These are phyloP conservation scores for Bipolaris zeicola DNA, from an alignment of 2,329 filamentous ascomycete genomes.

Conservation along the genomic window DNA sequence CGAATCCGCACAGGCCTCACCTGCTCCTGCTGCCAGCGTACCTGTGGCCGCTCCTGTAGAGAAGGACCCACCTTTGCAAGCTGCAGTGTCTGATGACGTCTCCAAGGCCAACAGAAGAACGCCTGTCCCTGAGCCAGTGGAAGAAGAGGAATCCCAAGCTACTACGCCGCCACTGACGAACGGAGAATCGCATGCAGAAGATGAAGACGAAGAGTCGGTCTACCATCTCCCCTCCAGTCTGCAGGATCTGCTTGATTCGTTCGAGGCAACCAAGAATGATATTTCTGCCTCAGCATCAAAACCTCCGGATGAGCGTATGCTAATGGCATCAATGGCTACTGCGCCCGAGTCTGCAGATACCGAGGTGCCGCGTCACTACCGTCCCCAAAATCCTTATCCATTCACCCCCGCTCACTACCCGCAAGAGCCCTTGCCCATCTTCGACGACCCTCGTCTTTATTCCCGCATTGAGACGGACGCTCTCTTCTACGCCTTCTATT, in stretches of 20 bases:
- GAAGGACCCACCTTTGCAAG: constrained; percentile 46
- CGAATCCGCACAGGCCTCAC: constrained; percentile 53
- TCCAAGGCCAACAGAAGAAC: constrained; percentile 34
- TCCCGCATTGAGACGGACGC: constrained; percentile 91
- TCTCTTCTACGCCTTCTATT: constrained; percentile 98
- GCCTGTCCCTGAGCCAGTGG: constrained; percentile 37
- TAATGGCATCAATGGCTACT: constrained; percentile 73
- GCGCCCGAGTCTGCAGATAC: constrained; percentile 79
- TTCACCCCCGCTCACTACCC: constrained; percentile 83
- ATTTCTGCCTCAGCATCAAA: constrained; percentile 64
- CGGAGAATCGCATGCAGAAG: constrained; percentile 59
- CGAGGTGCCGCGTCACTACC: constrained; percentile 82
- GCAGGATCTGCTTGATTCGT: constrained; percentile 88
- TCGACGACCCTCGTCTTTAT: constrained; percentile 89
- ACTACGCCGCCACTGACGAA: constrained; percentile 54
- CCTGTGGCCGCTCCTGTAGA: constrained; percentile 56
- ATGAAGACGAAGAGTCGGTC: constrained; percentile 76
- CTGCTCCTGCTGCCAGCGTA: constrained; percentile 52
- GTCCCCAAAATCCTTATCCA: constrained; percentile 77
- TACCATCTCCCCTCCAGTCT: constrained; percentile 90
- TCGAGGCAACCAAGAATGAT: constrained; percentile 79
- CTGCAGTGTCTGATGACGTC: constrained; percentile 39
- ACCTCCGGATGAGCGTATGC: constrained; percentile 71
- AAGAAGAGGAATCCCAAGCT: constrained; percentile 46
- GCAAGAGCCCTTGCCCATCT: constrained; percentile 87